Conservation (phyloP, 2,329 filamentous ascomycete genomes). For the Claviceps purpurea region DNA sequence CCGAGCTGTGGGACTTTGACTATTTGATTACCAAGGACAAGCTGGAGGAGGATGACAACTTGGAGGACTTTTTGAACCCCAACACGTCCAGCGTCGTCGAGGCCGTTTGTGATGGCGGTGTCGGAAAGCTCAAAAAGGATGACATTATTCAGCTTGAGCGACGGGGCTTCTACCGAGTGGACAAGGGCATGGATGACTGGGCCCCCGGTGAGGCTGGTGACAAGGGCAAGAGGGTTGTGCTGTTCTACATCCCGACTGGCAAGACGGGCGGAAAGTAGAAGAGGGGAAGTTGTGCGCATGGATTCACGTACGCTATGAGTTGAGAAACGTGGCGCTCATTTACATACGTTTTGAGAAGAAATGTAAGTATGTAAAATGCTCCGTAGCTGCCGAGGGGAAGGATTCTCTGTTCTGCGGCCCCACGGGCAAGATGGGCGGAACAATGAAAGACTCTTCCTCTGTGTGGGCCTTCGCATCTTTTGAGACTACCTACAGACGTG, state of each 20-base stretch:
- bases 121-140: slow-evolving; percentile 63
- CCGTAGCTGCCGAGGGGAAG: too few species aligned
- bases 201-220: slow-evolving; percentile 34
- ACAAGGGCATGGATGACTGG: slow-evolving; percentile 44
- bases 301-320: neutral
- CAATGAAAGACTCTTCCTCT: too few species aligned
- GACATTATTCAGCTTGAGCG: slow-evolving; percentile 94
- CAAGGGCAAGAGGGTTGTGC: slow-evolving; percentile 35
- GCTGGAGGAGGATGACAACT: slow-evolving; percentile 71
- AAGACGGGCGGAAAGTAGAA: slow-evolving; percentile 12
- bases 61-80: slow-evolving; percentile 72
- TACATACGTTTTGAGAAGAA: too few species aligned
- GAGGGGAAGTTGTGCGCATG: neutral
- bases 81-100: slow-evolving; percentile 62
- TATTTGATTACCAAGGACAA: slow-evolving; percentile 93
- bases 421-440: too few species aligned
- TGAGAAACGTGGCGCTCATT: too few species aligned
- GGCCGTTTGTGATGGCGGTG: slow-evolving; percentile 69
- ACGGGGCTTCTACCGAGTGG: slow-evolving; percentile 82
- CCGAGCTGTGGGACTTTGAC: slow-evolving; percentile 89
- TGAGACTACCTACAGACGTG: too few species aligned
- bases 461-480: too few species aligned
- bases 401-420: too few species aligned
- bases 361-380: too few species aligned
- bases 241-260: slow-evolving; percentile 46